These are phyloP conservation scores for Auricularia heimuer DNA, from an alignment of 768 basidiomycete species.

Conservation along the genomic window DNA sequence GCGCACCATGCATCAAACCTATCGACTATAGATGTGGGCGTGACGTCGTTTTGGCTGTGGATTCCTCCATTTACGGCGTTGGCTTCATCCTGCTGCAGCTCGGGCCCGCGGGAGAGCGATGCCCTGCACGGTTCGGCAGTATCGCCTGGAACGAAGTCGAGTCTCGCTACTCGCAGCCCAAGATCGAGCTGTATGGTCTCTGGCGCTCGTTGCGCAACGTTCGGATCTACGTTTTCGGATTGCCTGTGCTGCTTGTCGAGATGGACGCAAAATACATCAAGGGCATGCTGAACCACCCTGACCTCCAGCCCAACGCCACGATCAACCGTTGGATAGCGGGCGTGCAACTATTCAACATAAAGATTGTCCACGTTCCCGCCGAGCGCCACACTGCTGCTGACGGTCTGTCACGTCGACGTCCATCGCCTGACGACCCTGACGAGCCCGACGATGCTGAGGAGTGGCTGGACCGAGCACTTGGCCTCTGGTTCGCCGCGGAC, in stretches of 20 bases:
- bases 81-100: constrained; percentile 21
- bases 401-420: constrained; percentile 13
- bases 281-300: constrained; percentile 8
- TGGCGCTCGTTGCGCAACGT: constrained; percentile 8
- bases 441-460: neutral
- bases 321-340: constrained; percentile 9
- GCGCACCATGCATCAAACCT: constrained; percentile 20
- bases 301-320: constrained; percentile 4
- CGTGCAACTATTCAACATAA: constrained; percentile 5
- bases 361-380: constrained; percentile 27
- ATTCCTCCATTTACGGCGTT: constrained; percentile 16
- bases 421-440: neutral
- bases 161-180: constrained; percentile 15
- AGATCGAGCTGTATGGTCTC: constrained; percentile 20
- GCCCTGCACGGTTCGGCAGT: constrained; percentile 27
- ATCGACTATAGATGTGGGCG: constrained; percentile 22
- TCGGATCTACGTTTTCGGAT: neutral
- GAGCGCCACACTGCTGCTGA: constrained; percentile 14
- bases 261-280: constrained; percentile 7
- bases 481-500: neutral
- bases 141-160: constrained; percentile 26
- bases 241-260: neutral
- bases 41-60: constrained; percentile 16
- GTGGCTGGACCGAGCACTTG: neutral
- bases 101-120: constrained; percentile 9